Base-by-base conservation (phyloP, 2,329 filamentous ascomycete species). In the Alternaria burnsii region DNA sequence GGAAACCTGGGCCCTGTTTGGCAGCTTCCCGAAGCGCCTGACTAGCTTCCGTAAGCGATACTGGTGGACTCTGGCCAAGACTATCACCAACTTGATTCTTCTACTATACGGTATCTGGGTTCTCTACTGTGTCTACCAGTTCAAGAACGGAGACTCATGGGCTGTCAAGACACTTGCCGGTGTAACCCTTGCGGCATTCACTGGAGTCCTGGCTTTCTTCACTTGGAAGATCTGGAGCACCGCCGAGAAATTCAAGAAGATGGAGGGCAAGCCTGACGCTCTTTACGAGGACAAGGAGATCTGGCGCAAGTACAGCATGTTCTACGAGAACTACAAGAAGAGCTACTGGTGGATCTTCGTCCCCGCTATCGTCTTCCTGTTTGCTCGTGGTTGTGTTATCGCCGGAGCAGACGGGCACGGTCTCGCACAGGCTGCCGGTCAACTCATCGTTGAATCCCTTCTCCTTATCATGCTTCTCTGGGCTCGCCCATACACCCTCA, bases 261-360 rank as follows among this genome's bases (percentile, higher is more conserved):
- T 83, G 30, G 89, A 97, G 68, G 94, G 94, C 58, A 91, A 94
- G 74, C 80, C 86, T 0, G 84, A 85, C 16, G 87, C 83, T 12
- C 85, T 99, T 9, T 98, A 93, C 79, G 91, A 97, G 61, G 86
- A 98, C 81, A 96, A 95, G 83, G 87, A 91, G 59, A 89, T 90
- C 41, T 97, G 95, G 94, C 86, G 92, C 77, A 97, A 95, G 82
- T 99, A 99, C 85, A 95, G 92, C 72, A 85, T 97, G 63, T 98
- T 99, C 82, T 99, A 99, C 83, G 95, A 98, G 73, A 90, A 90
- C 70, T 98, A 97, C 85, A 93, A 93, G 82, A 93, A 91, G 79
- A 88, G 89, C 70, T 97, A 94, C 83, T 99, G 95, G 95, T 98
- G 94, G 94, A 81, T 97, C 24, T 98, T 99, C 76, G 86, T 98